These are phyloP conservation scores for Salix purpurea DNA, from an alignment of 345 rosid species.

Conservation along the genomic window DNA sequence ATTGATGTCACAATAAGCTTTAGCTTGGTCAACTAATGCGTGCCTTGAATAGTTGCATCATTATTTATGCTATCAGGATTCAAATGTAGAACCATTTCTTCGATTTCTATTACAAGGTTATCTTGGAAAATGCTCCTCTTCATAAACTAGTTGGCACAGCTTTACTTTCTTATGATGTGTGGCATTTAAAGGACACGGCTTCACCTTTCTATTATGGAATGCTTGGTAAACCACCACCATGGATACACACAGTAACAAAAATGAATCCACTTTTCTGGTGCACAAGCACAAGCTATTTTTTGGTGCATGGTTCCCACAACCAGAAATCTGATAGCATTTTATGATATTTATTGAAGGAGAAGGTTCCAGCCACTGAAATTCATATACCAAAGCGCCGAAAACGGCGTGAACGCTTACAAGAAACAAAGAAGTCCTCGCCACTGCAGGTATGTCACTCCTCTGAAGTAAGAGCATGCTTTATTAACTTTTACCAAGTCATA, in stretches of 20 bases:
- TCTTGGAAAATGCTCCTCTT: not conserved
- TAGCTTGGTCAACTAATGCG: not conserved
- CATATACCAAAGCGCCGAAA: slow-evolving; percentile 58
- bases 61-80: not conserved
- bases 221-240: not conserved
- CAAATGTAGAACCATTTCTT: not conserved
- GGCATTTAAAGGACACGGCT: not conserved
- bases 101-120: not conserved
- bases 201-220: not conserved
- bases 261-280: not conserved
- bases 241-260: not conserved
- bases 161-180: not conserved
- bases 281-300: not conserved
- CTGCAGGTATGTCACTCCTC: slow-evolving; percentile 45
- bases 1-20: not conserved
- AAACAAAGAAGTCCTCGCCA: slow-evolving; percentile 42
- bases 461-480: not conserved
- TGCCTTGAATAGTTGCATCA: not conserved
- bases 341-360: slow-evolving; percentile 41
- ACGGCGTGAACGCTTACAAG: slow-evolving; percentile 54
- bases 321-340: slow-evolving; percentile 2
- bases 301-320: not conserved
- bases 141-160: not conserved
- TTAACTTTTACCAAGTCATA: not conserved
- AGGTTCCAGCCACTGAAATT: slow-evolving; percentile 42